Evolutionary conservation across 2,329 filamentous ascomycete genomes (phyloP).

Genomic region (Beauveria scarabaeidicola): DNA sequence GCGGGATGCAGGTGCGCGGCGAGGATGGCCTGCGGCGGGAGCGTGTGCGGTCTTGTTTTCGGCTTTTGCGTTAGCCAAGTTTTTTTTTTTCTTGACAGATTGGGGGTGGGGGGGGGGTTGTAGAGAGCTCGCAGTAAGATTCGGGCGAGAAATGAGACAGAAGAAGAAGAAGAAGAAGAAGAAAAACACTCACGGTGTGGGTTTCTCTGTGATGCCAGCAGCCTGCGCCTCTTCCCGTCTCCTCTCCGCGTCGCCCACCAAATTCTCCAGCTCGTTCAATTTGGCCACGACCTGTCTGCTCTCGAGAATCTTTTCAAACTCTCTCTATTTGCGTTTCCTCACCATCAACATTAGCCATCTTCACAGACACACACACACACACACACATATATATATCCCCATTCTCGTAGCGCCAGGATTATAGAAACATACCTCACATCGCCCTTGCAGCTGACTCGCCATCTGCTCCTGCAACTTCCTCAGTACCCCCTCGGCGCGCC

Average conservation of each 20-base stretch:
- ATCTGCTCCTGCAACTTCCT: conserved; percentile 49
- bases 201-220: conserved; percentile 20
- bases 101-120: no score
- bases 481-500: conserved; percentile 41
- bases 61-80: not conserved
- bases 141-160: not conserved
- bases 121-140: no score
- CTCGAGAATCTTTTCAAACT: conserved; percentile 48
- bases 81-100: no score
- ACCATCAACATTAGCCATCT: not conserved
- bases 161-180: not conserved
- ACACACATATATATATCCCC: not conserved
- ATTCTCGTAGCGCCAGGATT: not conserved
- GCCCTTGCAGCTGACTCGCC: conserved; percentile 44
- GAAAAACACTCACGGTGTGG: conserved; percentile 34
- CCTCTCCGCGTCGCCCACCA: conserved; percentile 42
- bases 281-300: conserved; percentile 45
- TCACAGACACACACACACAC: not conserved
- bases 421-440: conserved; percentile 37
- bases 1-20: conserved; percentile 47
- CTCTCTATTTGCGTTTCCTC: conserved; percentile 29
- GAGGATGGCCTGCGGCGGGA: conserved; percentile 44
- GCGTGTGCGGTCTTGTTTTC: conserved; percentile 41
- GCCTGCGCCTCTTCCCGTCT: conserved; percentile 24
- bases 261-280: conserved; percentile 50